Conservation (phyloP, 371 early-diverging fungal species). For the Cokeromyces recurvatus region DNA sequence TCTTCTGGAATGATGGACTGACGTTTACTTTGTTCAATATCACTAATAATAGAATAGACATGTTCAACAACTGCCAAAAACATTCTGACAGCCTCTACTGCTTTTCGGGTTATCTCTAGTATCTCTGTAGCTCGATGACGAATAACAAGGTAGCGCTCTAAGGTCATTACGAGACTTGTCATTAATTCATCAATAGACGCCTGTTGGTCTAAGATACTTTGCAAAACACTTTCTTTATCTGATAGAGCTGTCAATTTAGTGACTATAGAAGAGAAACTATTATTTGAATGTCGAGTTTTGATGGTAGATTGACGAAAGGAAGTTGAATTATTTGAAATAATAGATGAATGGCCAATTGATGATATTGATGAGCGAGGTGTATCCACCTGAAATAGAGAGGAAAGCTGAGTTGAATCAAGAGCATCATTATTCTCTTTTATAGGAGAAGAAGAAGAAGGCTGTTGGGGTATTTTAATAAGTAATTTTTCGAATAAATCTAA, state of each 20-base stretch:
- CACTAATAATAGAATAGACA: conserved; percentile 34
- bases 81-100: conserved; percentile 35
- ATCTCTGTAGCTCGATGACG: conserved; percentile 30
- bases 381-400: conserved; percentile 8
- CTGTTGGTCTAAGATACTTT: conserved; percentile 29
- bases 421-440: conserved; percentile 4
- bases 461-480: conserved; percentile 3
- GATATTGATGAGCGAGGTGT: conserved; percentile 22
- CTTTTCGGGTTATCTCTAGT: conserved; percentile 39
- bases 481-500: conserved; percentile 27
- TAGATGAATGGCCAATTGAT: conserved; percentile 17
- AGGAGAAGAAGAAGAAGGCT: conserved; percentile 2
- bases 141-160: conserved; percentile 22
- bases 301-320: conserved; percentile 18
- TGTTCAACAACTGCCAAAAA: conserved; percentile 40
- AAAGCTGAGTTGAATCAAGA: conserved; percentile 8
- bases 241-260: conserved; percentile 20
- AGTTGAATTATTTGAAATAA: conserved; percentile 8
- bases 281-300: conserved; percentile 18
- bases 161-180: conserved; percentile 10
- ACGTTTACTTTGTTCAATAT: conserved; percentile 26
- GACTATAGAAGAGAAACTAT: conserved; percentile 19
- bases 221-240: conserved; percentile 26
- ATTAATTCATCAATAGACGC: conserved; percentile 25
- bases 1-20: conserved; percentile 35